These are phyloP conservation scores for Begonia loranthoides DNA, from an alignment of 306 rosid genomes.

Conservation along the genomic window DNA sequence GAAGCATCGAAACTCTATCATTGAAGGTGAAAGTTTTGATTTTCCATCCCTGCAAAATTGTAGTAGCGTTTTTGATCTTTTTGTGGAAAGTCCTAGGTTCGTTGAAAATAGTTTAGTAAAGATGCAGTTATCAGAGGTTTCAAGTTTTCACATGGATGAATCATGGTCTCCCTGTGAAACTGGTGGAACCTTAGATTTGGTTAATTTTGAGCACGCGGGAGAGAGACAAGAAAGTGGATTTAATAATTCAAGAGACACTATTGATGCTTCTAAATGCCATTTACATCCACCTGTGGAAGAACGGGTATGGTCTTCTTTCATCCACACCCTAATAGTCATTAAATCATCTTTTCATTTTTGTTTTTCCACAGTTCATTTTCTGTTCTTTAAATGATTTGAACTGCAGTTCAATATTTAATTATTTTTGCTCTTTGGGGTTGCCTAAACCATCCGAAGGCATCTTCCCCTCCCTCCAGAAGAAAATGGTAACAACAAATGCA, in stretches of 20 bases:
- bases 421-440: no score
- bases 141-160: conserved; percentile 33
- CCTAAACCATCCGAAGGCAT: no score
- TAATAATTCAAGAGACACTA: conserved; percentile 19
- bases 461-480: no score
- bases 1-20: conserved; percentile 17
- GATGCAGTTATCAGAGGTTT: conserved; percentile 39
- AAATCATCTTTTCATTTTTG: no score
- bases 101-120: conserved; percentile 26
- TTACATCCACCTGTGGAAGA: conserved; percentile 13
- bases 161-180: conserved; percentile 28
- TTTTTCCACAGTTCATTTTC: no score
- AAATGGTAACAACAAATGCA: no score
- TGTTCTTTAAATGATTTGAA: no score
- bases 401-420: no score
- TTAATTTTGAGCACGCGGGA: conserved; percentile 21
- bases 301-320: conserved; percentile 15
- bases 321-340: background rate
- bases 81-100: conserved; percentile 19
- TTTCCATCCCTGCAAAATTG: conserved; percentile 14
- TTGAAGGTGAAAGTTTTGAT: conserved; percentile 15
- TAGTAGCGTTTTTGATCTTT: conserved; percentile 17
- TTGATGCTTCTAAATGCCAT: conserved; percentile 11
- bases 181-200: conserved; percentile 19
- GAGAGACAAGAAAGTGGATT: conserved; percentile 16